These are phyloP conservation scores for Hericium coralloides DNA, from an alignment of 768 basidiomycete species.

Conservation along the genomic window DNA sequence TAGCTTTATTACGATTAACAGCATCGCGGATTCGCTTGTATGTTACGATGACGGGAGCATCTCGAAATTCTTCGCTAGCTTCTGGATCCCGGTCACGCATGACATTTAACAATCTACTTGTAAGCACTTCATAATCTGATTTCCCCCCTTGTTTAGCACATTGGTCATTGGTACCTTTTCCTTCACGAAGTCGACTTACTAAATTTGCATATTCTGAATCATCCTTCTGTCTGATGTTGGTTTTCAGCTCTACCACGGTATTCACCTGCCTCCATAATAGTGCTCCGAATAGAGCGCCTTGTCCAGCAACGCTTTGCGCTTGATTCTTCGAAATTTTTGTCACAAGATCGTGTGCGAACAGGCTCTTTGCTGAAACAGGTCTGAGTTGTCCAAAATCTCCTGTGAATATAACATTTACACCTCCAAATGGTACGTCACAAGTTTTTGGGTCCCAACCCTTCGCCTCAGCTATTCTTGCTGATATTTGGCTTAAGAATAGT, in stretches of 20 bases:
- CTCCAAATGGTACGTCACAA: background rate
- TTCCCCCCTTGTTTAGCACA: too few relatives aligned
- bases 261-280: background rate
- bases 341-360: background rate
- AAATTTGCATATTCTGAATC: too few relatives aligned
- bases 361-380: background rate
- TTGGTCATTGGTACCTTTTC: too few relatives aligned
- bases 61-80: too few relatives aligned
- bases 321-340: background rate
- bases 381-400: background rate
- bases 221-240: background rate
- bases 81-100: background rate
- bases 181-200: too few relatives aligned
- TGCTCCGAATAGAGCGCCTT: background rate
- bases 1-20: background rate
- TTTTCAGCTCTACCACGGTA: background rate
- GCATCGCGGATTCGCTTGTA: background rate
- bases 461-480: background rate
- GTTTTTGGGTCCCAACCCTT: background rate
- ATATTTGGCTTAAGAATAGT: background rate
- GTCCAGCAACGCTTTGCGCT: background rate
- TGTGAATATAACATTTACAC: background rate
- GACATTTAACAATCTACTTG: background rate
- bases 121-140: background rate
- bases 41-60: background rate